Percentiles rank a stretch among this genome's conserved stretches.
Evolutionary conservation across 768 basidiomycete genomes (phyloP).

Genomic region (Naematelia aurantialba): DNA sequence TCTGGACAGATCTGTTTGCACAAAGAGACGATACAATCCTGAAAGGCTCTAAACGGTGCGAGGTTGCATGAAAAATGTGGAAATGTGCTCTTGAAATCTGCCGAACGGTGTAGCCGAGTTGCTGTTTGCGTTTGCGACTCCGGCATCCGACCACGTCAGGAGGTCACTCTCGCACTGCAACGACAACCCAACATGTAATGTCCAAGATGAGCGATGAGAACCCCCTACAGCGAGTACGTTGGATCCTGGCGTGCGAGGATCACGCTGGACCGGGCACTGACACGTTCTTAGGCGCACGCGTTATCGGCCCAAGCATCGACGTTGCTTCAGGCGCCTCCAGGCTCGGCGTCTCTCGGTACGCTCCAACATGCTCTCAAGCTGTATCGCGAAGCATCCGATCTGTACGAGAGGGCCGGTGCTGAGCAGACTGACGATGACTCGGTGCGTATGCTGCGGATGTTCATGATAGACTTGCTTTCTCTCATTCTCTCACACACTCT

Average conservation of each 20-base stretch:
- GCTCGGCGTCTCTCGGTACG: background rate
- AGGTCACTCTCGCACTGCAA: no score
- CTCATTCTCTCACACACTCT: no score
- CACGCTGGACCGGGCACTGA: background rate
- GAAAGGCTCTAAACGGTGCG: background rate
- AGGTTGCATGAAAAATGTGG: no score
- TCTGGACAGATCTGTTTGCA: background rate
- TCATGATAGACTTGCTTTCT: no score
- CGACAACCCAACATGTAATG: background rate
- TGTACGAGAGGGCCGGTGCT: conserved; percentile 17
- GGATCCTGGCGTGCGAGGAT: background rate
- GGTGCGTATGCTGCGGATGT: no score
- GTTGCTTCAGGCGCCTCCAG: conserved; percentile 16
- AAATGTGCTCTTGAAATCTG: background rate
- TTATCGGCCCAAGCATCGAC: conserved; percentile 34
- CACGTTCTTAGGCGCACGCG: conserved; percentile 28
- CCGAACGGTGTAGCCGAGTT: no score
- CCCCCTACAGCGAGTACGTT: conserved; percentile 1
- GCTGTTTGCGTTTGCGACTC: no score
- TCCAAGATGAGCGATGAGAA: conserved; percentile 3
- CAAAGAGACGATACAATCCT: background rate
- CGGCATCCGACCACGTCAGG: no score
- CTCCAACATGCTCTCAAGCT: conserved; percentile 21
- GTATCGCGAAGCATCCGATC: conserved; percentile 33
- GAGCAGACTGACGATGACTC: background rate